phyloP scores from a whole-genome alignment of 805 yeast genomes.

The Brettanomyces naardenensis region DNA sequence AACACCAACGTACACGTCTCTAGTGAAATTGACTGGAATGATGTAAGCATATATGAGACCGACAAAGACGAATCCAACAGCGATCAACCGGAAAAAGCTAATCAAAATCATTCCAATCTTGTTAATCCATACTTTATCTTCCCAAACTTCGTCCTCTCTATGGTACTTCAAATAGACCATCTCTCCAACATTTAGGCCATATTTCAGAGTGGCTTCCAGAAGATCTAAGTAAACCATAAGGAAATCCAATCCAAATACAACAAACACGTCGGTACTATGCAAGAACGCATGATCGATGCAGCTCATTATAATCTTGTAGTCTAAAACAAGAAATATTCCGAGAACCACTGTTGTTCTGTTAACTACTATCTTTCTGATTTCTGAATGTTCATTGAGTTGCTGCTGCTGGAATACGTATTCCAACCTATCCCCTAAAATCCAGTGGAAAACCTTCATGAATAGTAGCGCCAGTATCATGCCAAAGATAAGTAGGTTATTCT shows the following conservation, averaged over 20 bases:
- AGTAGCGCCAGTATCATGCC: slow-evolving; percentile 29
- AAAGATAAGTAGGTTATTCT: slow-evolving; percentile 36
- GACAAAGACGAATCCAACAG: slow-evolving; percentile 39
- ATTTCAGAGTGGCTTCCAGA: slow-evolving; percentile 37
- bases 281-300: slow-evolving; percentile 51
- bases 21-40: slow-evolving; percentile 24
- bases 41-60: slow-evolving; percentile 32
- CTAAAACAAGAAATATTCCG: slow-evolving; percentile 37
- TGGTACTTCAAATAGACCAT: slow-evolving; percentile 34
- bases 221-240: slow-evolving; percentile 53
- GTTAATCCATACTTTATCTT: slow-evolving; percentile 51
- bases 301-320: slow-evolving; percentile 42
- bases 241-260: slow-evolving; percentile 72
- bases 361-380: slow-evolving; percentile 17
- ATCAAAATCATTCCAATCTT: slow-evolving; percentile 27
- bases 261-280: slow-evolving; percentile 46
- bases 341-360: slow-evolving; percentile 39
- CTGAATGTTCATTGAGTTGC: slow-evolving; percentile 12
- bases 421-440: slow-evolving; percentile 50
- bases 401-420: slow-evolving; percentile 40
- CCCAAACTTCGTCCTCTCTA: slow-evolving; percentile 65
- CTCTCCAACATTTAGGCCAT: slow-evolving; percentile 49
- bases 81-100: slow-evolving; percentile 37
- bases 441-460: slow-evolving; percentile 63
- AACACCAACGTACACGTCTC: slow-evolving; percentile 24